Evolutionary conservation across 2,329 filamentous ascomycete genomes (phyloP).

Genomic region (Acrocalymma vagum): DNA sequence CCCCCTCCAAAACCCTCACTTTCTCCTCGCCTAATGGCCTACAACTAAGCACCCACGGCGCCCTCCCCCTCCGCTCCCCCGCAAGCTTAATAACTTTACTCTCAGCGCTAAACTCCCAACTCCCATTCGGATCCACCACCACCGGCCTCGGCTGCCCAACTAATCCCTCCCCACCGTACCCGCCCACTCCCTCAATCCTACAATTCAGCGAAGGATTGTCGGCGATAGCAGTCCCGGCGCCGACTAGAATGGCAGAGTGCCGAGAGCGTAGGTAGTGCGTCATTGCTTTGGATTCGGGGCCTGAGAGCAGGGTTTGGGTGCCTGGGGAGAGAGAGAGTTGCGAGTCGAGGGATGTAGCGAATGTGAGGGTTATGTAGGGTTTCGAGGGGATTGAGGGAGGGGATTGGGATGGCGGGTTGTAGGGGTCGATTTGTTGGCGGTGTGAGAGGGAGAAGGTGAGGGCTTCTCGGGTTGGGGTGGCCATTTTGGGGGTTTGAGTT

Average conservation of each 20-base stretch:
- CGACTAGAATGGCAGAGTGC: constrained; percentile 86
- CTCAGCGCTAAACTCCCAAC: constrained; percentile 71
- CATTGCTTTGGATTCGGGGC: constrained; percentile 86
- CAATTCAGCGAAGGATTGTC: constrained; percentile 90
- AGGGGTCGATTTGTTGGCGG: constrained; percentile 58
- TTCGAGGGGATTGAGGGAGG: constrained; percentile 13
- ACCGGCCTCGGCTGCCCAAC: constrained; percentile 79
- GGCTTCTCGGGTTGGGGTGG: constrained; percentile 25
- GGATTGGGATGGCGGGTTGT: constrained; percentile 51
- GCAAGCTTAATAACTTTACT: constrained; percentile 74
- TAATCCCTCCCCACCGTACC: constrained; percentile 62
- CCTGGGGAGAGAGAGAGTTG: constrained; percentile 79
- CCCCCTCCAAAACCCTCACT: constrained; percentile 41
- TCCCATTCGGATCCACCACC: constrained; percentile 78
- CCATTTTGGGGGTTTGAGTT: constrained; percentile 8
- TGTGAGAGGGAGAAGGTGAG: constrained; percentile 54
- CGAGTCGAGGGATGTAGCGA: constrained; percentile 88
- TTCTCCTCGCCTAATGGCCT: constrained; percentile 17
- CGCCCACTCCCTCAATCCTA: constrained; percentile 69
- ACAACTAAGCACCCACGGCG: constrained; percentile 72
- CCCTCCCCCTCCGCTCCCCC: constrained; percentile 70
- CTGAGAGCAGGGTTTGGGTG: constrained; percentile 83
- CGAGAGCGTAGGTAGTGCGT: constrained; percentile 86
- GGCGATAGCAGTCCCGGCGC: constrained; percentile 82
- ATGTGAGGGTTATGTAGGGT: constrained; percentile 74